phyloP scores from a whole-genome alignment of 192 early-diverging fungal species.

The Backusella luteola region DNA sequence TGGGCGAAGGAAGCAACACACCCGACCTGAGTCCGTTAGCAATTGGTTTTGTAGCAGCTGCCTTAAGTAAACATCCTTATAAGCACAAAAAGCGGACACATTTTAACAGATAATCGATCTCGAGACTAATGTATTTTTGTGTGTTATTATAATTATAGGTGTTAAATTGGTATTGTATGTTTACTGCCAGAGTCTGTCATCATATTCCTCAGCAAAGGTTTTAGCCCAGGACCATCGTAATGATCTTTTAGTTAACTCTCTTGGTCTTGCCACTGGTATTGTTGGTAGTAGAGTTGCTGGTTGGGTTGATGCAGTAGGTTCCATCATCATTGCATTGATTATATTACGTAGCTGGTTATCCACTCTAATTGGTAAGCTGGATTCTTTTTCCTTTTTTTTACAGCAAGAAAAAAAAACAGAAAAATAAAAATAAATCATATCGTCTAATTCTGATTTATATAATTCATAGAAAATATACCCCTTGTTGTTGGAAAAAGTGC shows the following conservation, averaged over 20 bases:
- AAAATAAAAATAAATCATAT: neutral
- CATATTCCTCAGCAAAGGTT: slow-evolving; percentile 59
- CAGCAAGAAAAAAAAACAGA: neutral
- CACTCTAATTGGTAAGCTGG: slow-evolving; percentile 53
- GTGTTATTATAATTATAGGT: slow-evolving; percentile 17
- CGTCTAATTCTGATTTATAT: neutral
- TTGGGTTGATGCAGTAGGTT: slow-evolving; percentile 76
- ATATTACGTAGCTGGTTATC: slow-evolving; percentile 67
- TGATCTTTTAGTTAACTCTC: slow-evolving; percentile 70
- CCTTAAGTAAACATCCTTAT: slow-evolving; percentile 41
- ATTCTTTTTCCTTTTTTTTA: neutral
- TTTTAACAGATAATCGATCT: neutral
- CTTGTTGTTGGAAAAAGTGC: slow-evolving; percentile 83
- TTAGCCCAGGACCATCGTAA: slow-evolving; percentile 75
- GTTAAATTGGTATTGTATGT: slow-evolving; percentile 63
- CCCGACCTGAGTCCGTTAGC: slow-evolving; percentile 49
- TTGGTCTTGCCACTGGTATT: slow-evolving; percentile 67
- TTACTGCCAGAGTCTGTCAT: slow-evolving; percentile 64
- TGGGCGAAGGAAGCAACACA: slow-evolving; percentile 42
- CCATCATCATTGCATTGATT: slow-evolving; percentile 64
- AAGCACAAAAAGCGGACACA: neutral
- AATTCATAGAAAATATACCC: slow-evolving; percentile 62
- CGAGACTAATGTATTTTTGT: neutral
- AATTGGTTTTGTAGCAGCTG: slow-evolving; percentile 51
- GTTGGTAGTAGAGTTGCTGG: slow-evolving; percentile 53